A percentile compares a stretch with the other conserved stretches of the same genome.
Conservation (phyloP, 2,329 filamentous ascomycete species). For the Sclerotinia trifoliorum region DNA sequence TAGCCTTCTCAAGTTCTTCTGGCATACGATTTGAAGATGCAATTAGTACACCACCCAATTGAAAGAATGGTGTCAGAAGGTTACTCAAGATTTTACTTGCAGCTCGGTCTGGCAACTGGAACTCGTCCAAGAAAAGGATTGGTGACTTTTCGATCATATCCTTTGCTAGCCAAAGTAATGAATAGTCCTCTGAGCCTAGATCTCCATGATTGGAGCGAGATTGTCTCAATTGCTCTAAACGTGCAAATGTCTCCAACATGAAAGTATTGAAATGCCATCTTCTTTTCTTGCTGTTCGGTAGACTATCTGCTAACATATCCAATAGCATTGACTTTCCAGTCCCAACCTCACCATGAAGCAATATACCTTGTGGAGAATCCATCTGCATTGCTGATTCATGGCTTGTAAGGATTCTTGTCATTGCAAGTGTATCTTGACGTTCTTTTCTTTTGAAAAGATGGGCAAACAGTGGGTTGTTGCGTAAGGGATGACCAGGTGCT, state of each 20-base stretch:
- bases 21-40: conserved; percentile 83
- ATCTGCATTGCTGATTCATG: conserved; percentile 71
- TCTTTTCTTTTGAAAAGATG: conserved; percentile 58
- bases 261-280: conserved; percentile 85
- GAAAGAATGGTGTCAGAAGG: conserved; percentile 77
- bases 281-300: conserved; percentile 70
- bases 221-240: conserved; percentile 63
- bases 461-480: conserved; percentile 57
- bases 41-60: conserved; percentile 75
- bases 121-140: conserved; percentile 79
- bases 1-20: conserved; percentile 74
- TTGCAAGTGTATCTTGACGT: conserved; percentile 57
- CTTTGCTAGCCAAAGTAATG: conserved; percentile 67
- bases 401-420: conserved; percentile 66
- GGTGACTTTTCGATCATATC: conserved; percentile 73
- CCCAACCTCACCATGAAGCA: conserved; percentile 78
- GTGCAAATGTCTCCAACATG: conserved; percentile 74
- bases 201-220: conserved; percentile 25
- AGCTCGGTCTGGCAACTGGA: conserved; percentile 76
- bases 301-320: conserved; percentile 73
- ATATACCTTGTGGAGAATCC: conserved; percentile 70
- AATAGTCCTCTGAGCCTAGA: conserved; percentile 30
- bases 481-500: conserved; percentile 53
- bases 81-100: conserved; percentile 77
- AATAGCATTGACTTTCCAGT: conserved; percentile 85